phyloP scores from a whole-genome alignment of 140 eudicot species.

The Ambrosia hybrid region DNA sequence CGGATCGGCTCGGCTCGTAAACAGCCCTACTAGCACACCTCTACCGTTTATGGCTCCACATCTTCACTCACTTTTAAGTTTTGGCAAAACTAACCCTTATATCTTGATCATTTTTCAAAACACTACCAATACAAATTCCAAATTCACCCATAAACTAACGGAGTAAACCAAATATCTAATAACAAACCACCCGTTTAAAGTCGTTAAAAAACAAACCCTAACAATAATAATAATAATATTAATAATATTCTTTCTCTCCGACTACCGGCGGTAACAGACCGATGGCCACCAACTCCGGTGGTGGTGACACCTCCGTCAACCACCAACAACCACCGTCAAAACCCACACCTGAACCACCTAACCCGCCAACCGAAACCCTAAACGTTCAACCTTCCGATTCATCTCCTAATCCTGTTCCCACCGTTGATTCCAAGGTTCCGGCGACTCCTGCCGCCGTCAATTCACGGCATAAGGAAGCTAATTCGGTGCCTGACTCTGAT shows the following conservation, averaged over 20 bases:
- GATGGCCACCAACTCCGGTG: constrained; percentile 33
- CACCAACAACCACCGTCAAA: neutral
- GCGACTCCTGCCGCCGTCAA: constrained; percentile 25
- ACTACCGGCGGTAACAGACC: constrained; percentile 9
- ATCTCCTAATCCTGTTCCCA: constrained; percentile 31
- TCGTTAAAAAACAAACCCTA: no score
- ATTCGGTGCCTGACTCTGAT: constrained; percentile 36
- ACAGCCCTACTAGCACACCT: no score
- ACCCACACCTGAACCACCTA: constrained; percentile 7
- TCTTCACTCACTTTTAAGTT: no score
- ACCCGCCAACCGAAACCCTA: constrained; percentile 18
- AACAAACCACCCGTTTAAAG: no score
- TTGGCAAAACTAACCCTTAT: no score
- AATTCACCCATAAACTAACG: no score
- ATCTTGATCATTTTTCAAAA: no score
- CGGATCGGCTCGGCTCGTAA: no score
- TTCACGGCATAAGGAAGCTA: constrained; percentile 36
- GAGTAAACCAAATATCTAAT: no score
- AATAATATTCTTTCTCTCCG: neutral
- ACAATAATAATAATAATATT: no score
- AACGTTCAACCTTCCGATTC: constrained; percentile 16
- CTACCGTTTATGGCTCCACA: no score
- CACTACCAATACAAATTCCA: no score
- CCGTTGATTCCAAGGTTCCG: constrained; percentile 12
- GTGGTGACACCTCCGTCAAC: constrained; percentile 10